These are phyloP conservation scores for Talinum fruticosum DNA, from an alignment of 148 eudicot species.

Conservation along the genomic window DNA sequence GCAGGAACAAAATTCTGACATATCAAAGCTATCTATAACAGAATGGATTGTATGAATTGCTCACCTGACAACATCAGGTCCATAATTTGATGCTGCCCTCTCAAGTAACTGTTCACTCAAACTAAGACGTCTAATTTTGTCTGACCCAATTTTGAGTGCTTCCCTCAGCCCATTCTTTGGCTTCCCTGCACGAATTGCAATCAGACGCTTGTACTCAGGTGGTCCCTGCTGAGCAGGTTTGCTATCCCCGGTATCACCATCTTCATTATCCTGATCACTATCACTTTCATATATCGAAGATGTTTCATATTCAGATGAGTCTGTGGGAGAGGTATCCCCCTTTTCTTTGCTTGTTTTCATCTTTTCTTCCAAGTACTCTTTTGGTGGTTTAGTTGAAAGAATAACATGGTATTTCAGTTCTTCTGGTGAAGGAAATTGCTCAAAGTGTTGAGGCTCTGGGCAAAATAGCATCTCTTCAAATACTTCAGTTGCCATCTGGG, in stretches of 20 bases:
- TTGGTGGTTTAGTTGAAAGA: background rate
- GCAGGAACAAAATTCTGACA: background rate
- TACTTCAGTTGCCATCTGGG: background rate
- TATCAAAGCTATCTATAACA: background rate
- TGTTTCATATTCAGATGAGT: background rate
- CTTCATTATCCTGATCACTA: background rate
- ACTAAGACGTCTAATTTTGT: constrained; percentile 27
- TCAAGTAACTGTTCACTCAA: constrained; percentile 46
- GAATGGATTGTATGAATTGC: background rate
- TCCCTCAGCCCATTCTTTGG: constrained; percentile 34
- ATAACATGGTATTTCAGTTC: background rate
- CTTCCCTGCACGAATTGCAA: constrained; percentile 42
- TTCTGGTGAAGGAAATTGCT: background rate
- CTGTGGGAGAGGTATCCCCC: background rate
- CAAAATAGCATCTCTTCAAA: background rate
- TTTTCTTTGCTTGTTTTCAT: background rate
- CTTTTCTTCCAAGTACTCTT: background rate
- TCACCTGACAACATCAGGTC: constrained; percentile 45
- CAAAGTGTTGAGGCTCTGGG: background rate
- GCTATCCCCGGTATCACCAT: background rate
- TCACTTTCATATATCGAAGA: background rate
- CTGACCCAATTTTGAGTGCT: constrained; percentile 27
- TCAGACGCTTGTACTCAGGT: constrained; percentile 42
- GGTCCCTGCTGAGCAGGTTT: constrained; percentile 2
- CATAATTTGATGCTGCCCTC: constrained; percentile 37